Base-by-base conservation (phyloP, 257 asterid genomes). In the Nicotiana undulata region DNA sequence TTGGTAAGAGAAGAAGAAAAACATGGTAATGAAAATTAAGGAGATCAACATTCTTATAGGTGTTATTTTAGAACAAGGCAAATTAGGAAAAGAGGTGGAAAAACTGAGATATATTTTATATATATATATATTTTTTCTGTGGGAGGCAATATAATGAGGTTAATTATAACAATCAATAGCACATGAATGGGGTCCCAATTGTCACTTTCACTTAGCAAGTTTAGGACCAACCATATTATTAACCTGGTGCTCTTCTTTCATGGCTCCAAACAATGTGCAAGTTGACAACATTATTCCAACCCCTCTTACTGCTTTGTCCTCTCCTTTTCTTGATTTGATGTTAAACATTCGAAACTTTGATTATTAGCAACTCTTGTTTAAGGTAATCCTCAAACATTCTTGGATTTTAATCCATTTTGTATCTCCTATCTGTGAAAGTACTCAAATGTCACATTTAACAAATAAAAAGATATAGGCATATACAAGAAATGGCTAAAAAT, bases 181-280 rank as follows among this genome's bases (percentile, higher is more conserved):
- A 81, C 84, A 81, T 81, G 84, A 81, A 81, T 34, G 66, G 77
- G 84, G 84, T 77, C 55, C 58, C 72, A 63, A 26, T 81, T 60
- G 82, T 81, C 66, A 44, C 64, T 29, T 61, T 81, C 82, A 75
- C 51, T 46, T 2, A 5, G 81, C 32, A 81, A 24, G 59, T 37
- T 74, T 75, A 81, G 49, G 81, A 75, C 84, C 81, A 81, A 81
- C 64, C 77, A 63, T 52, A 81, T 11, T 20, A 61, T 75, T 81
- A 65, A 55, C 58, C 63, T 72, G 80, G 81, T 37, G 46, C 16
- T 20, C 66, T 40, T 81, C 29, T 75, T 61, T 79, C 46, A 79
- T 79, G 16, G 63, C 76, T 79, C 44, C 79, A 60, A 79, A 61
- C 40, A 79, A 40, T 40, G 58, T 79, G 63, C 82, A 79, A 79